Percentiles rank a stretch among this genome's conserved stretches.
These are phyloP conservation scores for Trichoderma sp. DNA, from an alignment of 2,329 filamentous ascomycete species.

Conservation along the genomic window DNA sequence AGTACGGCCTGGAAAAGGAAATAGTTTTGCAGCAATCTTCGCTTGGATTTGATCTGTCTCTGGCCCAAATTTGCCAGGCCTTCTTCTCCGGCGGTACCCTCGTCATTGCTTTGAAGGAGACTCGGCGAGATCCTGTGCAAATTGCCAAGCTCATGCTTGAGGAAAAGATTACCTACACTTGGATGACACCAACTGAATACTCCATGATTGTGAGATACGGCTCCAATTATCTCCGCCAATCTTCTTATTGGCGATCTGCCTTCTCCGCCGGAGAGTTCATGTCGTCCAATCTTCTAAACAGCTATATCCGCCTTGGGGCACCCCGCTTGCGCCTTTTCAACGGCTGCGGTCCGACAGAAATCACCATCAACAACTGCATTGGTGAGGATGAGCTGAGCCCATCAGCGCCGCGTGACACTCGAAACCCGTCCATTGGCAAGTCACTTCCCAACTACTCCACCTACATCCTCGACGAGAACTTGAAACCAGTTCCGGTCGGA, in stretches of 20 bases:
- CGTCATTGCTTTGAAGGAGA: constrained; percentile 15
- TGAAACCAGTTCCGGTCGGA: constrained; percentile 19
- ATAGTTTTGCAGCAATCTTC: constrained; percentile 40
- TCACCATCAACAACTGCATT: constrained; percentile 14
- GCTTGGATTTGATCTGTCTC: constrained; percentile 41
- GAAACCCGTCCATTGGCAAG: neutral
- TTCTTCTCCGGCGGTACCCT: constrained; percentile 38
- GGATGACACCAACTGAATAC: constrained; percentile 1
- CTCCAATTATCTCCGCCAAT: neutral
- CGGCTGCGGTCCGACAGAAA: constrained; percentile 34
- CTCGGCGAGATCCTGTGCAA: constrained; percentile 26
- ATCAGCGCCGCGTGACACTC: neutral
- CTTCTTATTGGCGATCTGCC: neutral
- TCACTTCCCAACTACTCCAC: constrained; percentile 34
- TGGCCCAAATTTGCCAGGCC: constrained; percentile 37
- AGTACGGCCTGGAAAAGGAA: neutral
- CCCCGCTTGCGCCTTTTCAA: constrained; percentile 24
- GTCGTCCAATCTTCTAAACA: neutral
- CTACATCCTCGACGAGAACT: constrained; percentile 40
- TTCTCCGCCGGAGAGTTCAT: neutral
- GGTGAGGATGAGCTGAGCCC: neutral
- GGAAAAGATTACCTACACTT: constrained; percentile 31
- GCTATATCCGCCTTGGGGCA: neutral
- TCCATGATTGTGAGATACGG: neutral
- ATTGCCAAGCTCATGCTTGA: constrained; percentile 31